Base-by-base conservation (phyloP, 495 filamentous ascomycete genomes). In the Tuber brumale region DNA sequence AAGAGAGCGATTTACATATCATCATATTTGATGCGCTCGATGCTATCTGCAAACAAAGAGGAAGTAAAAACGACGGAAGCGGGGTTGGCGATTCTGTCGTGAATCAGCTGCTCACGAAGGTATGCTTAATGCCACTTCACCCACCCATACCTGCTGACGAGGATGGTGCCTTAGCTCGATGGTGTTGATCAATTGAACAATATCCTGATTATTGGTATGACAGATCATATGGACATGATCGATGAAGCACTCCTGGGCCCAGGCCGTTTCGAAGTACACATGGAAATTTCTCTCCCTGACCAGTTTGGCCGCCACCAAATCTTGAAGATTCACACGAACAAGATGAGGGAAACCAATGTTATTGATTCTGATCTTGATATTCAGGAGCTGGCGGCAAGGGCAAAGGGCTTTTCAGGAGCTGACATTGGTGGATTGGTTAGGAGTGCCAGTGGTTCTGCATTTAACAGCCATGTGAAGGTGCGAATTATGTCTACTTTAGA, bases 111-210 rank as follows among this genome's bases (percentile, higher is more conserved):
- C 88, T 99, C 27, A 97, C 95, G 12, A 99, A 98, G 79, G 81
- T 82, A 46, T 12, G 45, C 35, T n/a, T 72, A 18, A 18, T 35
- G 5, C 31, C 57, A 18, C 42, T 19, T 35, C 10, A 46, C 16
- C n/a, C 3, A n/a, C 9, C 9, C n/a, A 21, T 72, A 14, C 71
- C 69, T 16, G 76, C 74, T 81, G 51, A 81, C 51, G 69, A 39
- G 71, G 43, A 31, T 12, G 48, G 42, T 66, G 42, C 69, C 41
- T 10, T 71, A 83, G 86, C 90, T 99, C 23, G 95, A 99, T 81
- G 95, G 95, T 86, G 95, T 99, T 18, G 95, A 99, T 79, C 95
- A 98, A 85, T 92, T 99, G 70, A 98, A 99, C 87, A 99, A 99
- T 83, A 95, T 99, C 73, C 88, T 99, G 39, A 88, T 99, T 72